Evolutionary conservation across 2,329 filamentous ascomycete species (phyloP), one percentile per base, ranked within the genome.

Genomic region (Phoma sp.): DNA sequence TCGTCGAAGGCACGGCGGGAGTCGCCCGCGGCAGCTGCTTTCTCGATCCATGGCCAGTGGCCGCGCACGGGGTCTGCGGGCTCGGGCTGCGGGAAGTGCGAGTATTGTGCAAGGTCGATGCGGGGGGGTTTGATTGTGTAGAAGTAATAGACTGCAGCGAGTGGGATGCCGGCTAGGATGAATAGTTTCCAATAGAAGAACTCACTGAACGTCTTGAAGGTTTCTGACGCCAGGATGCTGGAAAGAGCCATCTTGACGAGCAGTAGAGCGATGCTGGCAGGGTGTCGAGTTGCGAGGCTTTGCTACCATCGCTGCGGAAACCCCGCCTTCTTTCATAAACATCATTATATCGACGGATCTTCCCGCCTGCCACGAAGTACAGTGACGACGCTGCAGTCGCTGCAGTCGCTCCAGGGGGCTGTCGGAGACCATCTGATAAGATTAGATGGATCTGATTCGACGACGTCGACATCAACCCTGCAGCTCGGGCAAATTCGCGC

Each of bases 1-100:
- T 62, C 60, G 19, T 62, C 59, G n/a, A 64, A 62, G 0, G 41
- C 27, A 7, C 62, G 62, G 32, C 60, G 55, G 19, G 55, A 50
- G 33, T 64, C 62, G 4, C 62, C 62, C 36, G 51, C 46, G 0
- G n/a, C 60, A 7, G 55, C 62, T 13, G 51, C 45, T 12, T 51
- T 62, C 35, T 62, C 62, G 1, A 64, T 47, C 62, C 62, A 64
- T 59, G 62, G 43, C 57, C 60, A 62, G 27, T 64, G 62, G 1
- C 60, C 62, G 36, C 60, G 55, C 9, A 57, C 29, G 4, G 60
- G 50, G 13, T 64, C 60, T 35, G 60, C 57, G 37, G 47, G 49
- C 47, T 54, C 62, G 4, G 62, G 62, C 15, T 64, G 62, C 5
- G 62, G 60, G 32, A 64, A 59, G 22, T 62, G 62, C 13, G 57